phyloP scores from a whole-genome alignment of 2,329 filamentous ascomycete species.

The Aspergillus proliferans region DNA sequence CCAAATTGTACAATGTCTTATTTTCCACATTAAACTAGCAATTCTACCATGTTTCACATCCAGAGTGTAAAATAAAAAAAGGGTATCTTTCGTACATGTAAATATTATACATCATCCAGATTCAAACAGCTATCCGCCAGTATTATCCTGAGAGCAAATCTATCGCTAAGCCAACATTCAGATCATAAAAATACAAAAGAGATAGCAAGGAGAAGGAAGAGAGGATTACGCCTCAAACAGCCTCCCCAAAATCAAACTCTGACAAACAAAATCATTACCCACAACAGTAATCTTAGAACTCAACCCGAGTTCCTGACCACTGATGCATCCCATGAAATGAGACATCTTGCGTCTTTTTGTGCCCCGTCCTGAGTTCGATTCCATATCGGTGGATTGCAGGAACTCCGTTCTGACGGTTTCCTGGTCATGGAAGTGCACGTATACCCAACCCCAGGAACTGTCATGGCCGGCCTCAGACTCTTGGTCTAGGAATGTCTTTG shows the following conservation, averaged over 20 bases:
- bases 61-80: not conserved
- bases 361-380: slow-evolving; percentile 18
- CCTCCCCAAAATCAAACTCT: slow-evolving; percentile 82
- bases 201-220: slow-evolving; percentile 1
- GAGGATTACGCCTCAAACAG: slow-evolving; percentile 55
- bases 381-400: slow-evolving; percentile 10
- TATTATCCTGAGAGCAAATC: not conserved
- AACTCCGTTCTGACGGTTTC: slow-evolving; percentile 48
- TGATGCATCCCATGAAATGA: slow-evolving; percentile 15
- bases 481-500: slow-evolving; percentile 52
- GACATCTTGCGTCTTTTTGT: slow-evolving; percentile 43
- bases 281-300: slow-evolving; percentile 58
- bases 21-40: not conserved
- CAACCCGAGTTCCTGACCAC: slow-evolving; percentile 27
- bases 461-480: slow-evolving; percentile 39
- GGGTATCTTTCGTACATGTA: not conserved
- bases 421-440: slow-evolving; percentile 61
- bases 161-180: not conserved
- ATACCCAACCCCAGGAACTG: slow-evolving; percentile 65
- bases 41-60: not conserved
- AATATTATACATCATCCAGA: not conserved
- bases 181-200: slow-evolving; percentile 1
- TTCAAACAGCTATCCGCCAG: not conserved
- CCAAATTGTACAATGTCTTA: not conserved
- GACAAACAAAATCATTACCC: slow-evolving; percentile 79